Evolutionary conservation across 2,329 filamentous ascomycete species (phyloP), one percentile per base, ranked within the genome.

Genomic region (Fusarium verticillioides): DNA sequence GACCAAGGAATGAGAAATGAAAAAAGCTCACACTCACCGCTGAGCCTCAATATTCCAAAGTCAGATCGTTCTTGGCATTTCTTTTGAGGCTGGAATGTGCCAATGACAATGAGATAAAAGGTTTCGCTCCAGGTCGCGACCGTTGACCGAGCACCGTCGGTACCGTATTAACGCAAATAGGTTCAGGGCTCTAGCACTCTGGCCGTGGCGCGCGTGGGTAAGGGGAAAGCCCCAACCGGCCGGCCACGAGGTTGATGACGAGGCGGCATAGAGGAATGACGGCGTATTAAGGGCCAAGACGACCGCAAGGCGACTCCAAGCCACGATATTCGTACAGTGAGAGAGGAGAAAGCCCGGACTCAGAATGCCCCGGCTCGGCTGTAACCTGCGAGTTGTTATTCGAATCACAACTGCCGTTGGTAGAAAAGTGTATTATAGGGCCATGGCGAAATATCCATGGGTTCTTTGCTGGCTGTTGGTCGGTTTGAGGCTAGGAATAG

Each of bases 221-320:
- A 74, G 73, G 73, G 65, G 69, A 75, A 74, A 50, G 43, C 34
- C 50, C 50, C 65, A 66, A 61, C 40, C 60, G 60, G 49, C 50
- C 46, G 54, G 52, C 69, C 72, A 67, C 69, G 63, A 75, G 66
- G 57, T 60, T 52, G 52, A 75, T 75, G 73, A 71, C 73, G 65
- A 74, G 61, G 67, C 63, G 59, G 66, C 68, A 70, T 70, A 34
- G n/a, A 66, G 53, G 64, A 70, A 72, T 70, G 64, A 50, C 49
- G 63, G 62, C 56, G 67, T 58, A 64, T 63, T 69, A 19, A n/a
- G 46, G 52, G 49, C 60, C 57, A 64, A 70, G 69, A 63, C 42
- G 23, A 65, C 47, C 28, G 49, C 53, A 59, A 65, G 63, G 58
- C 52, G 46, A 59, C 40, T 58, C 61, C 44, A 68, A 70, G 66